Evolutionary conservation across 345 rosid genomes (phyloP).

Genomic region (Brassica carinata): DNA sequence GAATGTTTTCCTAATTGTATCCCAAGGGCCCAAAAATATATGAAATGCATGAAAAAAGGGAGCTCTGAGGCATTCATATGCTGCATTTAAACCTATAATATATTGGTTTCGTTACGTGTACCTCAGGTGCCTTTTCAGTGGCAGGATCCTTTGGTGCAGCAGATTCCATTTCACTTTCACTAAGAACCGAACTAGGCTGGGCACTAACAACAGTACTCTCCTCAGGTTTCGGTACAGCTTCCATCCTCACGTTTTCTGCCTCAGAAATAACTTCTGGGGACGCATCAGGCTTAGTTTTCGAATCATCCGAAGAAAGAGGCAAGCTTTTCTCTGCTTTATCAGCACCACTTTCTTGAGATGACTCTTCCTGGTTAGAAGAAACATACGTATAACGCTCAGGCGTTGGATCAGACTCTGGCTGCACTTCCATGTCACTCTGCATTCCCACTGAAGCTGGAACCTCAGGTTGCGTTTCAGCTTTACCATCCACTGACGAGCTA

Average conservation of each 20-base stretch:
- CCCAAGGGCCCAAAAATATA: not conserved
- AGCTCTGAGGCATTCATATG: not conserved
- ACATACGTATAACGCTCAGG: slow-evolving; percentile 39
- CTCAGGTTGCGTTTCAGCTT: slow-evolving; percentile 42
- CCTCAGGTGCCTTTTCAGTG: slow-evolving; percentile 34
- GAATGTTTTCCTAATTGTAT: not conserved
- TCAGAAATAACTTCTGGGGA: slow-evolving; percentile 40
- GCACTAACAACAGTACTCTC: slow-evolving; percentile 38
- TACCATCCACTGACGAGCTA: slow-evolving; percentile 33
- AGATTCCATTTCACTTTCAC: slow-evolving; percentile 31
- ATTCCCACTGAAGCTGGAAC: not conserved
- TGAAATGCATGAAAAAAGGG: not conserved
- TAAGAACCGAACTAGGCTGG: slow-evolving; percentile 36
- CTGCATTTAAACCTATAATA: not conserved
- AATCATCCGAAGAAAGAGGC: slow-evolving; percentile 39
- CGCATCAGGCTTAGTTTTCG: slow-evolving; percentile 31
- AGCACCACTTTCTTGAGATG: slow-evolving; percentile 37
- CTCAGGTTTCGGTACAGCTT: not conserved
- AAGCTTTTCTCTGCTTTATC: slow-evolving; percentile 39
- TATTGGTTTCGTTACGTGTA: not conserved
- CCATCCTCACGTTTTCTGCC: slow-evolving; percentile 32
- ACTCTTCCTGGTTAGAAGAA: slow-evolving; percentile 42
- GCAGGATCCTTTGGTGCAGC: slow-evolving; percentile 28
- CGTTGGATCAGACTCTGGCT: slow-evolving; percentile 42
- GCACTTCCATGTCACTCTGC: not conserved